Conservation (phyloP, 129 eudicot species). For the Gnaphalium uliginosum region DNA sequence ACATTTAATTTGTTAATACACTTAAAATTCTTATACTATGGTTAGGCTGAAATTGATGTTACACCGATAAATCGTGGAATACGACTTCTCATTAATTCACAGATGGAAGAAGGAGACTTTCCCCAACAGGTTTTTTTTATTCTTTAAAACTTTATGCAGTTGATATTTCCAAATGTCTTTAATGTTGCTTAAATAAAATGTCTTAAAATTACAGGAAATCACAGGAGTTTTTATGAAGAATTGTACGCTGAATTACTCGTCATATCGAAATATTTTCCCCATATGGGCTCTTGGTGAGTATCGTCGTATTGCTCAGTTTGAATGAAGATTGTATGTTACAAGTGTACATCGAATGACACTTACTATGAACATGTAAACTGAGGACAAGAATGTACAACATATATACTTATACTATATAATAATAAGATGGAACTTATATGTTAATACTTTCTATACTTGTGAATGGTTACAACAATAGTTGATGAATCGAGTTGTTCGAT, state of each 20-base stretch:
- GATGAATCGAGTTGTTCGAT: no score
- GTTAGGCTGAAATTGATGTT: conserved; percentile 44
- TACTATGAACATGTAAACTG: no score
- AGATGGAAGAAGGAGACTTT: conserved; percentile 62
- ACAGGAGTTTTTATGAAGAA: conserved; percentile 41
- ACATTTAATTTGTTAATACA: no score
- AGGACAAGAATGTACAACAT: no score
- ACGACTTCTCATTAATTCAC: conserved; percentile 53
- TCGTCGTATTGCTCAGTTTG: conserved; percentile 12
- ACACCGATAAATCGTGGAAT: conserved; percentile 47
- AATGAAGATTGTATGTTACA: background rate
- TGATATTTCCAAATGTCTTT: background rate
- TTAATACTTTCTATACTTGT: no score
- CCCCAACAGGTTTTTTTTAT: conserved; percentile 59
- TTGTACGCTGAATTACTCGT: conserved; percentile 38
- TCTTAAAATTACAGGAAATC: conserved; percentile 28
- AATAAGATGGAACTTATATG: no score
- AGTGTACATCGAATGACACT: no score
- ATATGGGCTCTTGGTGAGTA: conserved; percentile 50
- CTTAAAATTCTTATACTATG: no score
- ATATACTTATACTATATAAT: no score
- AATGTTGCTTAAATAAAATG: background rate
- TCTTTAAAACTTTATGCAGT: background rate
- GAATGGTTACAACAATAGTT: no score
- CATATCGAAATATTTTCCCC: conserved; percentile 38